Percentiles rank a stretch among this genome's conserved stretches.
These are phyloP conservation scores for Paspalum notatum DNA, from an alignment of 176 grass and related monocot species.

Conservation along the genomic window DNA sequence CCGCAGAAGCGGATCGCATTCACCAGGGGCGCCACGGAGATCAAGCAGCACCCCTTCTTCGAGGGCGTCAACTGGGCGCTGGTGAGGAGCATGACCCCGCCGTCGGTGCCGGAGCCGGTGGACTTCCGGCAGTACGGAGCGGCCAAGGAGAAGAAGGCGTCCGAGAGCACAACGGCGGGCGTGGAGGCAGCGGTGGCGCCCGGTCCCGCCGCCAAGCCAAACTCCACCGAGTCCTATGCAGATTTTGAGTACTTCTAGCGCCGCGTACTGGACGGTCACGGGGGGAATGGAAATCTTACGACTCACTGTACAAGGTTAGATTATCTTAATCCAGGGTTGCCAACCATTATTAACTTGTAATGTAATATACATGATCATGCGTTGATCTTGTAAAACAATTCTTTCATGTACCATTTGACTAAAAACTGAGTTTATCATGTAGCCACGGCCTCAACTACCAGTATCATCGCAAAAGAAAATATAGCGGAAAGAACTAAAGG, in stretches of 20 bases:
- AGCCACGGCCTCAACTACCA: neutral
- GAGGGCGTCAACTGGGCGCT: slow-evolving; percentile 90
- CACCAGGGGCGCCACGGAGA: slow-evolving; percentile 66
- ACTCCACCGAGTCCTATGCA: slow-evolving; percentile 13
- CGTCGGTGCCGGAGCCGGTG: slow-evolving; percentile 36
- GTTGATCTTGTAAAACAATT: slow-evolving; percentile 15
- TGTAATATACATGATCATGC: neutral
- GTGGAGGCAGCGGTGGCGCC: neutral
- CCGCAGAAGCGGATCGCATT: slow-evolving; percentile 62
- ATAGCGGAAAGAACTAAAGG: neutral
- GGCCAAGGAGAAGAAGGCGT: neutral
- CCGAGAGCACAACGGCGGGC: neutral
- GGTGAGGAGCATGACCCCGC: slow-evolving; percentile 59
- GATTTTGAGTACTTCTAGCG: slow-evolving; percentile 30
- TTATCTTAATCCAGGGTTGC: neutral
- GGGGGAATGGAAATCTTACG: neutral
- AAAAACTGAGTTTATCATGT: neutral
- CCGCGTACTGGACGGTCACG: neutral
- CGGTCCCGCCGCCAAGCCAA: neutral
- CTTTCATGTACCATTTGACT: slow-evolving; percentile 13
- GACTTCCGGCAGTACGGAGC: slow-evolving; percentile 19
- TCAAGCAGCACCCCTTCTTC: slow-evolving; percentile 91
- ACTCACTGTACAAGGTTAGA: slow-evolving; percentile 2
- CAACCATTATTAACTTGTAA: slow-evolving; percentile 4
- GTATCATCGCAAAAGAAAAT: neutral